Percentiles rank a stretch among this genome's conserved stretches.
These are phyloP conservation scores for Candida khao-thaluensis DNA, from an alignment of 805 yeast genomes.

Conservation along the genomic window DNA sequence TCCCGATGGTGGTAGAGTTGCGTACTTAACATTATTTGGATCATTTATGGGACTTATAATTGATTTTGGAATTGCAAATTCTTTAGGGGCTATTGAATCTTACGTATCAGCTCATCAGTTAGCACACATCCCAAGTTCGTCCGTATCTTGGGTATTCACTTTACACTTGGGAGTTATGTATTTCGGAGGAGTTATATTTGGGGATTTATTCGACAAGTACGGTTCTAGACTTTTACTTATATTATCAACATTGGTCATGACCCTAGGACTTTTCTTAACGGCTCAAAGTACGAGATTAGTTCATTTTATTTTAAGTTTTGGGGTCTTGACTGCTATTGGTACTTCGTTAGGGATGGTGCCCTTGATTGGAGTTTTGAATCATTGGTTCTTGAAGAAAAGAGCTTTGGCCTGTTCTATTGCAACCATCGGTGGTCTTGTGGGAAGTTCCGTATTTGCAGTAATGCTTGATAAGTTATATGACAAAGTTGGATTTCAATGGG, in stretches of 20 bases:
- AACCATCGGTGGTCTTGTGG: slow-evolving; percentile 30
- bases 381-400: slow-evolving; percentile 26
- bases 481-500: slow-evolving; percentile 29
- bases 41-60: slow-evolving; percentile 29
- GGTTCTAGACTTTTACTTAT: slow-evolving; percentile 26
- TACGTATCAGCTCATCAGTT: slow-evolving; percentile 25
- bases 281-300: slow-evolving; percentile 24
- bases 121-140: slow-evolving; percentile 17
- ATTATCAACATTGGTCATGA: slow-evolving; percentile 20
- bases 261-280: slow-evolving; percentile 25
- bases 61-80: slow-evolving; percentile 29
- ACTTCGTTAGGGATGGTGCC: slow-evolving; percentile 30
- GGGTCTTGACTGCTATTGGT: slow-evolving; percentile 28
- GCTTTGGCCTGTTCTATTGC: slow-evolving; percentile 29
- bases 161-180: slow-evolving; percentile 30
- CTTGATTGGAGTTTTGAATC: slow-evolving; percentile 26
- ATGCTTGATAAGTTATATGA: slow-evolving; percentile 25
- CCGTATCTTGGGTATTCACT: slow-evolving; percentile 33
- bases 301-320: slow-evolving; percentile 28
- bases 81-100: slow-evolving; percentile 29
- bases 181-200: slow-evolving; percentile 30
- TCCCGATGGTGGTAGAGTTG: slow-evolving; percentile 32
- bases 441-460: slow-evolving; percentile 28
- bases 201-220: slow-evolving; percentile 27
- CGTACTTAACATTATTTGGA: slow-evolving; percentile 25